Base-by-base conservation (phyloP, 169 alveolate genomes). In the Eimeria maxima region DNA sequence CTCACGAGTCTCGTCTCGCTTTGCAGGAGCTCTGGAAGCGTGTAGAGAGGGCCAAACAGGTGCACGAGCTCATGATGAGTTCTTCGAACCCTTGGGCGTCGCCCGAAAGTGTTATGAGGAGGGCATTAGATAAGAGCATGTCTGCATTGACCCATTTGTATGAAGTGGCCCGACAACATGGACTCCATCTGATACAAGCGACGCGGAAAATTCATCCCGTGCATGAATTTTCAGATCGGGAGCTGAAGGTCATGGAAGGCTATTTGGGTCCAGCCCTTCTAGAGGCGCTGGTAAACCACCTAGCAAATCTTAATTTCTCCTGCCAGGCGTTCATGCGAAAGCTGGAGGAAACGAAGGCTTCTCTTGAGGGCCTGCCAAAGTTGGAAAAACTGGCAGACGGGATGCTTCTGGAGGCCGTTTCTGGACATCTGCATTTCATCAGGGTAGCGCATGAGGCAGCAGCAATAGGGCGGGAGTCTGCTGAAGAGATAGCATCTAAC, bases 241-340 rank as follows among this genome's bases (percentile, higher is more conserved):
- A 78, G 11, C 67, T 45, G 42, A 44, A 78, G 44, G 27, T n/a
- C 38, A 44, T 78, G 65, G 67, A 78, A 24, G 4, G n/a, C 45
- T 78, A 78, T 44, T 22, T 47, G 67, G 88, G 88, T 78, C n/a
- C 88, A 45, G 2, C 20, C 67, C 65, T 45, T 44, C 44, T n/a
- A 47, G 67, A 47, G 88, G 88, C 88, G 67, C 45, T 78, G 45
- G 67, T n/a, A 50, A 24, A 44, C 88, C 88, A 78, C 63, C 6
- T 78, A 65, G 67, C 27, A 14, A 47, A 45, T 45, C 88, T 78
- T 44, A 20, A 14, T 4, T 18, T 24, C n/a, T 45, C 67, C 67
- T 78, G 88, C 24, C 45, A 42, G 38, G 88, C 88, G 42, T 78
- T 78, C n/a, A 27, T 22, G 88, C 7, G 4, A 65, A 44, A 78